Evolutionary conservation across 495 filamentous ascomycete genomes (phyloP).

Genomic region (Penicillium ucsense): DNA sequence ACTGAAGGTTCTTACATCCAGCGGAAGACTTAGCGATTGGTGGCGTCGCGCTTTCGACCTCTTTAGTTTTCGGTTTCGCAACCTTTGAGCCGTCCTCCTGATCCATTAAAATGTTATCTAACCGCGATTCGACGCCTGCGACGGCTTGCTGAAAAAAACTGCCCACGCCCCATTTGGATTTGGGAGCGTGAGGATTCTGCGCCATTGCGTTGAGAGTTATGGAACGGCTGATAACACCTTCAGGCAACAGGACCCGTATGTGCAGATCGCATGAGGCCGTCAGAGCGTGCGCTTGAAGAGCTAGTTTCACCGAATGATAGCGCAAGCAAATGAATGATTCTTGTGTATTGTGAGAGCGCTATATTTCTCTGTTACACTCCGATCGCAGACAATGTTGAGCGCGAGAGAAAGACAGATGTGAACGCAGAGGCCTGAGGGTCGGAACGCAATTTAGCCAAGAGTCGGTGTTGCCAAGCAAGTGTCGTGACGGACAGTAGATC

Average conservation of each 20-base stretch:
- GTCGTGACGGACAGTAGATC: no score
- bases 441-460: no score
- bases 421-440: no score
- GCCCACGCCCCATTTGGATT: constrained; percentile 45
- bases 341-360: neutral
- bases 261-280: constrained; percentile 18
- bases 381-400: no score
- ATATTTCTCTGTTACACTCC: no score
- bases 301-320: neutral
- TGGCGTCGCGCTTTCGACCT: constrained; percentile 4
- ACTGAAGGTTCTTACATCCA: constrained; percentile 10
- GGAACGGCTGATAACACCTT: constrained; percentile 4
- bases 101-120: constrained; percentile 87
- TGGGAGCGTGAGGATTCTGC: constrained; percentile 24
- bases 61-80: constrained; percentile 14
- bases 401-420: no score
- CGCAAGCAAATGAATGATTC: no score
- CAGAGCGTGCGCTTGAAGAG: constrained; percentile 13
- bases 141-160: constrained; percentile 86
- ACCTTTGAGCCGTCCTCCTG: constrained; percentile 41
- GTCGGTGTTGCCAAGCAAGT: no score
- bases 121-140: constrained; percentile 82
- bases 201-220: constrained; percentile 22
- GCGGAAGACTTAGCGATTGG: constrained; percentile 11
- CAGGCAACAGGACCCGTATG: constrained; percentile 14